phyloP scores from a whole-genome alignment of 345 rosid genomes.

The Eucalyptus pauciflora region DNA sequence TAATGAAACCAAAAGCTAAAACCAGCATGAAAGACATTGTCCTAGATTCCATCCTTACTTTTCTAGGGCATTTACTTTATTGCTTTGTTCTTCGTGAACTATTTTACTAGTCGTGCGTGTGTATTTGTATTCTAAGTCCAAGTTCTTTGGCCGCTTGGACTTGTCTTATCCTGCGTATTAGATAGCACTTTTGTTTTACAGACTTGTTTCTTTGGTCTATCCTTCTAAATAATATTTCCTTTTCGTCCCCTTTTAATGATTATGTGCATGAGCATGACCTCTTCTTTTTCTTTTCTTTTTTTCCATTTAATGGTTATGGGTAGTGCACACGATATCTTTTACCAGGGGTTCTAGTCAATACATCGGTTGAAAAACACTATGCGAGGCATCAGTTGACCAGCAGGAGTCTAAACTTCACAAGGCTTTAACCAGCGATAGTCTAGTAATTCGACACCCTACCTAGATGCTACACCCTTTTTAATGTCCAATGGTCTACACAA shows the following conservation, averaged over 20 bases:
- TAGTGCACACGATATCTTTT: neutral
- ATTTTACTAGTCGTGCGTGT: neutral
- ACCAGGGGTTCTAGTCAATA: too few species aligned
- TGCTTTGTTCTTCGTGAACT: neutral
- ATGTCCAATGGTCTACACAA: too few species aligned
- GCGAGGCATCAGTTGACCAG: accelerated
- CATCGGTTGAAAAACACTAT: too few species aligned
- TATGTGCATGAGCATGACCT: neutral
- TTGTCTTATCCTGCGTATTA: neutral
- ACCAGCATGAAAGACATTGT: neutral
- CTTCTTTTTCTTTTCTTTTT: neutral
- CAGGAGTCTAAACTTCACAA: too few species aligned
- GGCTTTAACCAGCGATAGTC: too few species aligned
- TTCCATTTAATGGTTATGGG: neutral
- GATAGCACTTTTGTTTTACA: neutral
- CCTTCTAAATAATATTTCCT: neutral
- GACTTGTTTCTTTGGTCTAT: neutral
- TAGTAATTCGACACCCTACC: too few species aligned
- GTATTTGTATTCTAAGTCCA: neutral
- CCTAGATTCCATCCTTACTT: neutral
- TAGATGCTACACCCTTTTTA: too few species aligned
- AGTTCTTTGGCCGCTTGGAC: neutral
- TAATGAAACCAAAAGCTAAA: neutral
- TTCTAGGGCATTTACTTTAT: neutral
- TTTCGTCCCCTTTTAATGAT: neutral